Evolutionary conservation across 441 rosid genomes (phyloP), one percentile per base, ranked within the genome.

Genomic region (Adansonia madagascariensis): DNA sequence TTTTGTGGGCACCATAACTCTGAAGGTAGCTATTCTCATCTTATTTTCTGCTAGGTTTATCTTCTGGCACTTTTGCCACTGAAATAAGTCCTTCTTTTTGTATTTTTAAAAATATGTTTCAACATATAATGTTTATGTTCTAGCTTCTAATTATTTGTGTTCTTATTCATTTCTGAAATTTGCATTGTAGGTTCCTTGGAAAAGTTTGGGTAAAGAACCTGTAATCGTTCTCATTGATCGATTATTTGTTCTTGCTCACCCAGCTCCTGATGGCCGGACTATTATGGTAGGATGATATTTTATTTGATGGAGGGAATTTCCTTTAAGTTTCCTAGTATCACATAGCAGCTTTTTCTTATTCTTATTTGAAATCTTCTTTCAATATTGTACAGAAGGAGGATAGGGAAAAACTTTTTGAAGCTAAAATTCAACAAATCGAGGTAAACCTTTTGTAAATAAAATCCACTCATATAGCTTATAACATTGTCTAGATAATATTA

Each of bases 171-270:
- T 24, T 46, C 50, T 73, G 65, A 73, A 73, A 73, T 56, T 49
- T 78, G n/a, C 20, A 20, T 84, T 76, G 70, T 79, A 96, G 99
- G 99, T 96, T 84, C 99, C 99, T 10, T 96, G 99, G 98, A 94
- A 96, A 88, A 87, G 99, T 82, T 83, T 96, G 75, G 99, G 98
- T 60, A 94, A 92, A 82, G 98, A 96, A 86, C 97, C 99, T 31
- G 99, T 96, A 27, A 88, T 96, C 81, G 98, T 94, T 87, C 91
- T 92, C 77, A 82, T 94, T 66, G 99, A 96, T 81, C 96, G 98
- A 67, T 93, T 96, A 62, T 94, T 96, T 77, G 82, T 96, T 86
- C 95, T 94, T 80, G 98, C 97, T 74, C 88, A 89, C 79, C 97
- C 98, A 78, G 91, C 89, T 77, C 84, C 91, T 57, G 89, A 90